Percentiles rank a stretch among this genome's conserved stretches.
Evolutionary conservation across 176 grass and related monocot genomes (phyloP).

Genomic region (Triticum urartu): DNA sequence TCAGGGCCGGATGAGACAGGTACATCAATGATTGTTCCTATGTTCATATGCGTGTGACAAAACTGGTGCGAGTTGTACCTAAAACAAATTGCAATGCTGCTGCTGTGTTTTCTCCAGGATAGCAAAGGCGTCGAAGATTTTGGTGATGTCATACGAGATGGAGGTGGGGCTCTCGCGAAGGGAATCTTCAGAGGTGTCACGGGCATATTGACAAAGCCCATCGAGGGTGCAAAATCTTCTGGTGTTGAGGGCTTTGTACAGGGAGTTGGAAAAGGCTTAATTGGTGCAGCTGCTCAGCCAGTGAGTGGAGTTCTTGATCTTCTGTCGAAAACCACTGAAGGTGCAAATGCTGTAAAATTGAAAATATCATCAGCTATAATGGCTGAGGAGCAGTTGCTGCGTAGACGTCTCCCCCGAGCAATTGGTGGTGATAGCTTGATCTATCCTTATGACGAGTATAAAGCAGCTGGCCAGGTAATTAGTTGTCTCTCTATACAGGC

Average conservation of each 20-base stretch:
- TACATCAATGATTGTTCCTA: neutral
- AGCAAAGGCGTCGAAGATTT: constrained; percentile 99
- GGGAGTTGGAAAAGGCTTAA: constrained; percentile 95
- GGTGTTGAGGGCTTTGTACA: constrained; percentile 98
- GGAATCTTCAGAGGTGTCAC: constrained; percentile 97
- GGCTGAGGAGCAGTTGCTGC: constrained; percentile 86
- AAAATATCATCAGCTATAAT: constrained; percentile 98
- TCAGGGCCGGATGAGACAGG: constrained; percentile 88
- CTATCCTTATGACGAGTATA: constrained; percentile 78
- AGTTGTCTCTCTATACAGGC: constrained; percentile 23
- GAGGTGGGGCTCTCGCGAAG: constrained; percentile 95
- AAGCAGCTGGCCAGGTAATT: constrained; percentile 92
- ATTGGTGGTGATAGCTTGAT: constrained; percentile 93
- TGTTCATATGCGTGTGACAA: constrained; percentile 8
- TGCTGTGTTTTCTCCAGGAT: constrained; percentile 65
- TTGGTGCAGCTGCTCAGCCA: constrained; percentile 94
- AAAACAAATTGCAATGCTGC: neutral
- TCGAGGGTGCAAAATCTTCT: constrained; percentile 94
- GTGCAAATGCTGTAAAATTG: constrained; percentile 97
- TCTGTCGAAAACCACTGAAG: constrained; percentile 96
- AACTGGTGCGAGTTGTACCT: constrained; percentile 1
- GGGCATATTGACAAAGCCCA: constrained; percentile 93
- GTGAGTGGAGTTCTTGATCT: constrained; percentile 98
- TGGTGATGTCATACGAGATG: constrained; percentile 93
- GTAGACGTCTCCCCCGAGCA: constrained; percentile 73